phyloP scores from a whole-genome alignment of 2,329 filamentous ascomycete genomes.

The Penicillium sp. region DNA sequence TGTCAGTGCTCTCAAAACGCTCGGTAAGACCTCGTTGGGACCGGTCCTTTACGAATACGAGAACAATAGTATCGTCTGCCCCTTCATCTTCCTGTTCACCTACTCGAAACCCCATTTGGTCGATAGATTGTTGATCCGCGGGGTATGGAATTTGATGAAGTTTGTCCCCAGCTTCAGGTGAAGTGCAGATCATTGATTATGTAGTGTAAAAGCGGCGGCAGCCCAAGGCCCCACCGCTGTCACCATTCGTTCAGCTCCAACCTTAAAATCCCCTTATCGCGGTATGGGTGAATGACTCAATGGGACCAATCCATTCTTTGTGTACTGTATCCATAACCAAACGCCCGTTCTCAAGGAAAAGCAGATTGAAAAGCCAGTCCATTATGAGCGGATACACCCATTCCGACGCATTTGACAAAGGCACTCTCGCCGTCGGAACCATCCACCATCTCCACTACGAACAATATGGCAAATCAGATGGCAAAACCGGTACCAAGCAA shows the following conservation, averaged over 20 bases:
- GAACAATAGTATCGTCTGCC: no score
- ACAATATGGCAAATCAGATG: constrained; percentile 40
- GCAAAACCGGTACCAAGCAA: constrained; percentile 35
- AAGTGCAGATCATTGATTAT: no score
- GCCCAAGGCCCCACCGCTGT: no score
- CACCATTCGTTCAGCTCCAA: not conserved
- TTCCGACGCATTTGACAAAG: constrained; percentile 34
- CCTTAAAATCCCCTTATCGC: not conserved
- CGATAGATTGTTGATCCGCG: no score
- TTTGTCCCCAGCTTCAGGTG: no score
- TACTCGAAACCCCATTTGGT: no score
- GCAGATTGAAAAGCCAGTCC: not conserved
- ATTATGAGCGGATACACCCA: constrained; percentile 30
- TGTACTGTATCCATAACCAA: not conserved
- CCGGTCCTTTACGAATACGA: no score
- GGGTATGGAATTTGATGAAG: no score
- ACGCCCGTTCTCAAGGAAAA: not conserved
- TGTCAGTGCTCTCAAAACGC: no score
- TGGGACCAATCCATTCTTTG: not conserved
- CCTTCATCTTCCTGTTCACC: no score
- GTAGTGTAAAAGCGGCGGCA: no score
- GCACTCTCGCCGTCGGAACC: constrained; percentile 33
- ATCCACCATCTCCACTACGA: constrained; percentile 40
- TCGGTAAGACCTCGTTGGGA: no score
- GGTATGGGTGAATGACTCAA: not conserved